phyloP scores from a whole-genome alignment of 78 protist genomes.

The Chrysochromulina tobinii region DNA sequence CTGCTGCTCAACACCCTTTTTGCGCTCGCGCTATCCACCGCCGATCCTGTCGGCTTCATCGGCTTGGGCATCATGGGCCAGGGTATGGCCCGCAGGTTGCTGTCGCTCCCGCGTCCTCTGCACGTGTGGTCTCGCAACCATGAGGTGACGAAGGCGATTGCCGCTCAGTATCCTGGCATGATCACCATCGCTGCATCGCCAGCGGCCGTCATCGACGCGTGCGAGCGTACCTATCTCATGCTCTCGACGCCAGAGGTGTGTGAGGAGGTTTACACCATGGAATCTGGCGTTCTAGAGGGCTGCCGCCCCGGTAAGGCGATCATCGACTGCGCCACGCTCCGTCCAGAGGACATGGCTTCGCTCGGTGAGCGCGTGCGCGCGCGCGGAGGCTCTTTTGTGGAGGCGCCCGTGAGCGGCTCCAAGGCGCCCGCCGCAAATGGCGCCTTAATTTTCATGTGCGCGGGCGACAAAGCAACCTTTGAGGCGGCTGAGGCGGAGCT shows the following conservation, averaged over 20 bases:
- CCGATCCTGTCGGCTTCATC: constrained; percentile 21
- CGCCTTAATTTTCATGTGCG: not conserved
- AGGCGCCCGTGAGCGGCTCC: constrained; percentile 49
- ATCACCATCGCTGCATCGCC: not conserved
- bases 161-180: not conserved
- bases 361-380: not conserved
- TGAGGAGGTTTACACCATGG: not conserved
- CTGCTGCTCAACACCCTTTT: no score
- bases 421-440: constrained; percentile 28
- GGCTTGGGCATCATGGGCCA: constrained; percentile 60
- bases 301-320: not conserved
- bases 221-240: not conserved
- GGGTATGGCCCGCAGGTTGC: constrained; percentile 32
- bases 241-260: constrained; percentile 1
- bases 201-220: not conserved
- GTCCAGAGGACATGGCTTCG: not conserved
- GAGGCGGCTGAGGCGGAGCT: not conserved
- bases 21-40: no score
- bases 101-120: not conserved
- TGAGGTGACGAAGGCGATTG: not conserved
- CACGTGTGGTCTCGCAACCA: constrained; percentile 15
- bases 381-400: constrained; percentile 14
- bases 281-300: not conserved
- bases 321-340: constrained; percentile 48
- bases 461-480: constrained; percentile 6